These are phyloP conservation scores for Thecaphora thlaspeos DNA, from an alignment of 1,284 basidiomycete species.

Conservation along the genomic window DNA sequence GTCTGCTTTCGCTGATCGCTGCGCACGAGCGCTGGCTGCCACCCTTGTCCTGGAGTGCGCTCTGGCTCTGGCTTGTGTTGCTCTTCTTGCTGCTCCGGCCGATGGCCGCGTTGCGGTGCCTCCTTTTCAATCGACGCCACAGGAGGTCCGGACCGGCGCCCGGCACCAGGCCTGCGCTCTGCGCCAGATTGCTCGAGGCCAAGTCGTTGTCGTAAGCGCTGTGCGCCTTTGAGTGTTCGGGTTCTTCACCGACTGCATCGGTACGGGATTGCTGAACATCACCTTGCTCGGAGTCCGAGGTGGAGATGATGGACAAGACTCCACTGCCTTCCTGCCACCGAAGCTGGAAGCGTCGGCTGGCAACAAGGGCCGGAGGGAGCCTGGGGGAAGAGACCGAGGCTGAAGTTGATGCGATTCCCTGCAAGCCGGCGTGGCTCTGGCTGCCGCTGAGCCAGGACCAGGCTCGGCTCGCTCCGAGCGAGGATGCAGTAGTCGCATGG, in stretches of 20 bases:
- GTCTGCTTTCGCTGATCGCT: not conserved
- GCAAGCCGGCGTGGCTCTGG: not conserved
- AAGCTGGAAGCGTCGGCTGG: not conserved
- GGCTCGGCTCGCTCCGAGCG: not conserved
- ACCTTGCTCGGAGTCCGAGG: slow-evolving; percentile 21
- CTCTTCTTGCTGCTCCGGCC: slow-evolving; percentile 35
- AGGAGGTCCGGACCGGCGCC: slow-evolving; percentile 11
- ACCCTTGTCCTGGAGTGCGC: not conserved
- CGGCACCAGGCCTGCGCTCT: slow-evolving; percentile 24
- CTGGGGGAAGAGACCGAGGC: slow-evolving; percentile 6
- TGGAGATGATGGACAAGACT: slow-evolving; percentile 15
- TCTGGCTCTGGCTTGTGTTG: slow-evolving; percentile 27
- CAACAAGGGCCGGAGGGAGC: too few species aligned
- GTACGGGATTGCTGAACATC: too few species aligned
- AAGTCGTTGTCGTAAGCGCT: slow-evolving; percentile 16
- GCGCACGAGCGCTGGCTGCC: not conserved
- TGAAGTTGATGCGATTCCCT: too few species aligned
- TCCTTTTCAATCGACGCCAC: slow-evolving; percentile 23
- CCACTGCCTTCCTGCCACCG: not conserved
- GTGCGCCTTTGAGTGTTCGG: not conserved
- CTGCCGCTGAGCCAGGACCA: slow-evolving; percentile 22
- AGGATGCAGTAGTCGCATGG: not conserved
- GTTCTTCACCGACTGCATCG: not conserved
- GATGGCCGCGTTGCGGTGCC: slow-evolving; percentile 22
- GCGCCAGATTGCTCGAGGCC: slow-evolving; percentile 25